A percentile compares a stretch with the other conserved stretches of the same genome.
Evolutionary conservation across 441 rosid genomes (phyloP).

Genomic region (Corymbia citriodora): DNA sequence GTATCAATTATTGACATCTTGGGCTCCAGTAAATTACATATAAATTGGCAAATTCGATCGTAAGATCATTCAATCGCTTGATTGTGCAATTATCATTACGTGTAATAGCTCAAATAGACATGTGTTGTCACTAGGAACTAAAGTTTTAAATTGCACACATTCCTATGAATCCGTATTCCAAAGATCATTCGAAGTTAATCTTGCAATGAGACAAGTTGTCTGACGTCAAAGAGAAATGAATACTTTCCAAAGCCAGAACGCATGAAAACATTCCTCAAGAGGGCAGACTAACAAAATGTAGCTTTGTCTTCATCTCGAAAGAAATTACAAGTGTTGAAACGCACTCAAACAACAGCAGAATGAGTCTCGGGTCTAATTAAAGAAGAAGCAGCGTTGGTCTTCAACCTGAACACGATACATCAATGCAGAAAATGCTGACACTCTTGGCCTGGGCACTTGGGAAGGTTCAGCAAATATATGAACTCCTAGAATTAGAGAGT

Average conservation of each 20-base stretch:
- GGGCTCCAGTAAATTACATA: neutral
- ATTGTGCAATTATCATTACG: neutral
- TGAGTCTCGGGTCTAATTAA: neutral
- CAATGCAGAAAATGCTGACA: neutral
- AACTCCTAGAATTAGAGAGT: neutral
- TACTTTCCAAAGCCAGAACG: neutral
- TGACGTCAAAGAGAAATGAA: neutral
- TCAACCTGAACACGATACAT: neutral
- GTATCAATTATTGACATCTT: neutral
- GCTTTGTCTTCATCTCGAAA: neutral
- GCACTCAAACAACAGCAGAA: neutral
- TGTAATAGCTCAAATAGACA: fast-evolving
- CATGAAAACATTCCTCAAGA: neutral
- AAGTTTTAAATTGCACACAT: neutral
- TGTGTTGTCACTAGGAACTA: neutral
- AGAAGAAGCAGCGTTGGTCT: neutral
- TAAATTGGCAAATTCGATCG: neutral
- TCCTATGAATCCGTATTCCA: neutral
- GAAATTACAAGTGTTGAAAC: neutral
- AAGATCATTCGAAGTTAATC: neutral
- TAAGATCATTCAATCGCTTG: neutral
- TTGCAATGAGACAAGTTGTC: neutral
- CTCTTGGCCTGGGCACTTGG: neutral
- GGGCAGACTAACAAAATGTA: neutral
- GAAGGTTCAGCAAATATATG: neutral